A percentile compares a stretch with the other conserved stretches of the same genome.
Evolutionary conservation across 176 grass and related monocot genomes (phyloP).

Genomic region (Avena sativa): DNA sequence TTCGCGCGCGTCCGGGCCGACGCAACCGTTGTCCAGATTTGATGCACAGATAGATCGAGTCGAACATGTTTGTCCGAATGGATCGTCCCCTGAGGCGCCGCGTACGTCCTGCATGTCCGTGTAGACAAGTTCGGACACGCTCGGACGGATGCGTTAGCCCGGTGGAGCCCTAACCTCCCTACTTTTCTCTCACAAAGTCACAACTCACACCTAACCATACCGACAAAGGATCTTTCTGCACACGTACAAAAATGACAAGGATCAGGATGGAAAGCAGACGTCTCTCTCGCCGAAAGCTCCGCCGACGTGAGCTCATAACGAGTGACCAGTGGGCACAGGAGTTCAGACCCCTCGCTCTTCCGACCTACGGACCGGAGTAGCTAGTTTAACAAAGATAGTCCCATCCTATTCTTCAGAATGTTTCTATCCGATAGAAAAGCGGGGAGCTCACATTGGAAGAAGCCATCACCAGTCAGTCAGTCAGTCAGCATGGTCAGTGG

Average conservation of each 20-base stretch:
- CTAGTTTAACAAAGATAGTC: not conserved
- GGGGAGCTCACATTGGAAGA: not conserved
- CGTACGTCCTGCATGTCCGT: too few species aligned
- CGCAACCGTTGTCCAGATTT: too few species aligned
- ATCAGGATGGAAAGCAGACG: not conserved
- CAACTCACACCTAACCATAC: not conserved
- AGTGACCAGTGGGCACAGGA: conserved; percentile 3
- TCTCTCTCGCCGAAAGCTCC: conserved; percentile 12
- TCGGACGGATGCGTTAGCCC: too few species aligned
- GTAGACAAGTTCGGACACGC: too few species aligned
- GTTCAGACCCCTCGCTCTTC: conserved; percentile 37
- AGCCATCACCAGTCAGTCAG: too few species aligned
- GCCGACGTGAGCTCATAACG: not conserved
- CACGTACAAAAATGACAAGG: not conserved
- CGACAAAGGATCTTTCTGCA: too few species aligned
- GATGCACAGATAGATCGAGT: too few species aligned
- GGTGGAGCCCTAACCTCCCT: too few species aligned
- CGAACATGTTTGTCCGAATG: too few species aligned
- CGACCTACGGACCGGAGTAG: too few species aligned
- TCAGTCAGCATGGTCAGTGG: not conserved
- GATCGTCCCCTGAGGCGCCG: too few species aligned
- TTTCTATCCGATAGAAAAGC: not conserved
- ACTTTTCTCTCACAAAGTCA: not conserved
- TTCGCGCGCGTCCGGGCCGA: too few species aligned
- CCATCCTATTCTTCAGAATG: not conserved